phyloP scores from a whole-genome alignment of 495 filamentous ascomycete species.

The Tuber umbilicatum region DNA sequence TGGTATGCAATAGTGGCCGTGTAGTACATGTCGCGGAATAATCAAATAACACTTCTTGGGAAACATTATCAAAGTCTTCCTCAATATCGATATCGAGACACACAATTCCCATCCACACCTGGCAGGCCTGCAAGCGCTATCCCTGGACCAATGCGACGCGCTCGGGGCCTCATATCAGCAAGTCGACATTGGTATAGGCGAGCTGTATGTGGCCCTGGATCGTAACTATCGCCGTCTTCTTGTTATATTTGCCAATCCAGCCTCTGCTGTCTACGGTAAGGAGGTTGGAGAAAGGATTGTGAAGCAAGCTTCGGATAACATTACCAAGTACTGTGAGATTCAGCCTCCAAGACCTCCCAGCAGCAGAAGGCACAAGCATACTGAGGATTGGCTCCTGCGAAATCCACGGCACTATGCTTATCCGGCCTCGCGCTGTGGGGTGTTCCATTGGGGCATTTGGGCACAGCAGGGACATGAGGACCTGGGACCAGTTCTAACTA shows the following conservation, averaged over 20 bases:
- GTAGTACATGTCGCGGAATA: not conserved
- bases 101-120: not conserved
- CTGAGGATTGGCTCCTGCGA: no score
- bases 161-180: not conserved
- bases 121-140: not conserved
- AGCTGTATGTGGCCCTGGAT: not conserved
- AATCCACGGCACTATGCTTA: not conserved
- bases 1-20: no score
- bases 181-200: not conserved
- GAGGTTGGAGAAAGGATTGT: not conserved
- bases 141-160: not conserved
- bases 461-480: not conserved
- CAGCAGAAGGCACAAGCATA: not conserved
- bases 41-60: not conserved
- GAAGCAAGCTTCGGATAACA: not conserved
- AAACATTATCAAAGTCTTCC: not conserved
- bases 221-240: not conserved
- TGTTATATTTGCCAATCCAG: not conserved
- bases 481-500: not conserved
- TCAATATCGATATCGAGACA: not conserved
- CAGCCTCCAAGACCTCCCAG: not conserved
- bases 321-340: not conserved
- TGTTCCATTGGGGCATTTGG: not conserved
- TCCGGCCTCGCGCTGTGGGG: not conserved
- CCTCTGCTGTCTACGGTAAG: not conserved